Evolutionary conservation across 208 protist species (phyloP).

Genomic region (Trichomonas vaginalis): DNA sequence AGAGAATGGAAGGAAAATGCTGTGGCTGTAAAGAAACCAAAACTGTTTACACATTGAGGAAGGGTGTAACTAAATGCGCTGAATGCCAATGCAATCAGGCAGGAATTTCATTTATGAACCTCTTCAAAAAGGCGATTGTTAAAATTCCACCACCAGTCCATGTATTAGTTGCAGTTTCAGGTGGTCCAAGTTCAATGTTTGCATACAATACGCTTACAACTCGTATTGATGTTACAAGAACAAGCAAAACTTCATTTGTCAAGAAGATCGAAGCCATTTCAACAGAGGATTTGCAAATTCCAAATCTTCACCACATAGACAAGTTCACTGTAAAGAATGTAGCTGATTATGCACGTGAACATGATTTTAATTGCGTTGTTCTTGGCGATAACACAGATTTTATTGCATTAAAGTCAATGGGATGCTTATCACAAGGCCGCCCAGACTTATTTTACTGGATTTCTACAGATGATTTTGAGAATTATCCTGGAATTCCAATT

Average conservation of each 20-base stretch:
- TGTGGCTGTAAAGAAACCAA: not conserved
- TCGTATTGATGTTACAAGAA: not conserved
- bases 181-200: not conserved
- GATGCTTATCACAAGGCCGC: not conserved
- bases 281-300: not conserved
- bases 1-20: not conserved
- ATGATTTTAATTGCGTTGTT: constrained; percentile 13
- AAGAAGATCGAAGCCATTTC: not conserved
- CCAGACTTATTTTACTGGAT: not conserved
- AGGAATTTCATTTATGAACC: not conserved
- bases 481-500: not conserved
- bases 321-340: not conserved
- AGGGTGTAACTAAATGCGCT: not conserved
- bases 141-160: not conserved
- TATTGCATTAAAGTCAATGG: not conserved
- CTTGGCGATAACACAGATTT: not conserved
- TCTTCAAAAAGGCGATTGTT: not conserved
- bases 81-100: not conserved
- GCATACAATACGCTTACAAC: not conserved
- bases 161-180: not conserved
- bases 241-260: not conserved
- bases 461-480: not conserved
- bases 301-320: not conserved
- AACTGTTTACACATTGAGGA: not conserved
- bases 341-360: not conserved